Conservation (phyloP, 805 yeast genomes). For the Metschnikowia henanensis region DNA sequence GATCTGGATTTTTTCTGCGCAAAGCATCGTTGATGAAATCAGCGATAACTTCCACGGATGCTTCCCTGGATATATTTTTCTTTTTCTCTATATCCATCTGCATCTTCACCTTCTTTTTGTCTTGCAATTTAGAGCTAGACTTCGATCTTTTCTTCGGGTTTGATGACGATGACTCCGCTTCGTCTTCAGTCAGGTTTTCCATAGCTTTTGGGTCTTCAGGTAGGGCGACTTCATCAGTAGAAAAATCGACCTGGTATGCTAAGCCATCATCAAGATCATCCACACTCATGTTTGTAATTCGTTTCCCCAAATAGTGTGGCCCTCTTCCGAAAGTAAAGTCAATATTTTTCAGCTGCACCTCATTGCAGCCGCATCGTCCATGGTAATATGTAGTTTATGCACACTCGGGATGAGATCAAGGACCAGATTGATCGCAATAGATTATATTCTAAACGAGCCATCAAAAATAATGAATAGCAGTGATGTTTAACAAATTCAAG, state of each 20-base stretch:
- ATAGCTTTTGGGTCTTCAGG: neutral
- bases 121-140: conserved; percentile 47
- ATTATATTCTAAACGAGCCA: too few species aligned
- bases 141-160: conserved; percentile 25
- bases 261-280: conserved; percentile 85
- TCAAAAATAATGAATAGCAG: too few species aligned
- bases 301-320: too few species aligned
- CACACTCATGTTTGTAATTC: conserved; percentile 14
- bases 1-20: conserved; percentile 59
- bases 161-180: conserved; percentile 9
- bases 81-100: conserved; percentile 63
- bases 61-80: conserved; percentile 49
- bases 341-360: too few species aligned
- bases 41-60: conserved; percentile 57
- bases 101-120: conserved; percentile 66
- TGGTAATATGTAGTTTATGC: too few species aligned
- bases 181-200: conserved; percentile 10
- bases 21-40: conserved; percentile 66
- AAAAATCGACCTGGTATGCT: conserved; percentile 51
- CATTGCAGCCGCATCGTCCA: too few species aligned
- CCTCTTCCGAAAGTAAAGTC: too few species aligned
- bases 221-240: conserved; percentile 16
- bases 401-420: conserved; percentile 10
- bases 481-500: too few species aligned
- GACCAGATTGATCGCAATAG: too few species aligned